Evolutionary conservation across 495 filamentous ascomycete genomes (phyloP).

Genomic region (Terfezia boudieri): DNA sequence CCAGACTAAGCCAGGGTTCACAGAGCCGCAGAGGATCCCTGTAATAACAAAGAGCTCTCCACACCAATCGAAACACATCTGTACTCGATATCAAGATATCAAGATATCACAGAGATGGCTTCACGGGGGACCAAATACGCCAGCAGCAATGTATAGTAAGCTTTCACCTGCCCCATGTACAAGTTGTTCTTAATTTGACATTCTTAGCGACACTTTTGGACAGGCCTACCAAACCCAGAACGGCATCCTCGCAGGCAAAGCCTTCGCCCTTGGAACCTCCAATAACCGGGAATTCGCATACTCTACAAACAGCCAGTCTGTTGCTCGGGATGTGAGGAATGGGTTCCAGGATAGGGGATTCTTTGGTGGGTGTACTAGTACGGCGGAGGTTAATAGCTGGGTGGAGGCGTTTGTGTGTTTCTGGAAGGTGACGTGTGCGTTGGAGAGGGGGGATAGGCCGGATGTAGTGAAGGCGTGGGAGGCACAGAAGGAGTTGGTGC

Average conservation of each 20-base stretch:
- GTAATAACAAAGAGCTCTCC: too few relatives aligned
- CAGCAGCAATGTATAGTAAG: too few relatives aligned
- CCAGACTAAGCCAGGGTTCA: too few relatives aligned
- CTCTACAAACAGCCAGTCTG: neutral
- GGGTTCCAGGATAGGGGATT: neutral
- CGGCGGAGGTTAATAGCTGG: neutral
- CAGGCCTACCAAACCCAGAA: neutral
- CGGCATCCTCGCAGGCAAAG: neutral
- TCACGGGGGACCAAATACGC: too few relatives aligned
- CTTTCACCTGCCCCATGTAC: too few relatives aligned
- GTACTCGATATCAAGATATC: too few relatives aligned
- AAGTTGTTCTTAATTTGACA: too few relatives aligned
- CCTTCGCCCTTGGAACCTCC: neutral
- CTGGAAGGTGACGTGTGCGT: neutral
- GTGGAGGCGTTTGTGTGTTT: neutral
- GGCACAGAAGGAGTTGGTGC: slow-evolving; percentile 64
- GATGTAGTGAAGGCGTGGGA: slow-evolving; percentile 57
- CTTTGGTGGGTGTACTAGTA: neutral
- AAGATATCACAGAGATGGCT: too few relatives aligned
- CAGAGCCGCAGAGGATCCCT: too few relatives aligned
- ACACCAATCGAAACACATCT: too few relatives aligned
- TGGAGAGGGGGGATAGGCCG: neutral
- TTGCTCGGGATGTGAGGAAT: neutral
- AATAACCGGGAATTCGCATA: neutral
- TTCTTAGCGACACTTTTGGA: neutral